Evolutionary conservation across 108 stramenopile species (phyloP).

Genomic region (Conticribra weissflogii): DNA sequence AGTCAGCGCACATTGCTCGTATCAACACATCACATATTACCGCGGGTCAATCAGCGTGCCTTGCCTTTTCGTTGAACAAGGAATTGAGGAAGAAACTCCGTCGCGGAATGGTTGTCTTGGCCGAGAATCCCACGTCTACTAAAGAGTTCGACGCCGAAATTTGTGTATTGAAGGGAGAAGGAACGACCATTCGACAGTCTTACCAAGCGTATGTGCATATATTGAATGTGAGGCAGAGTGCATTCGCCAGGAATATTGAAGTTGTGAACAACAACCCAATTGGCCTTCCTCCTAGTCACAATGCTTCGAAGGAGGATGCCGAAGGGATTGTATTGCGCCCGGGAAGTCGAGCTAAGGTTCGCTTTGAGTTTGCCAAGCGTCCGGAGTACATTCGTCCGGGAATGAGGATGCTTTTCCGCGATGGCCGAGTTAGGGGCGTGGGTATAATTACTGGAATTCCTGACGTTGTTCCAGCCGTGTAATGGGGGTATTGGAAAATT

Average conservation of each 20-base stretch:
- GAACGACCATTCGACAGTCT: conserved; percentile 78
- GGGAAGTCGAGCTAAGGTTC: conserved; percentile 81
- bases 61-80: conserved; percentile 80
- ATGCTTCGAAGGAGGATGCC: conserved; percentile 52
- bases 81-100: conserved; percentile 78
- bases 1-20: conserved; percentile 85
- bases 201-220: conserved; percentile 90
- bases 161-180: conserved; percentile 87
- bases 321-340: conserved; percentile 75
- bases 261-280: conserved; percentile 72
- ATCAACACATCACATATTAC: conserved; percentile 79
- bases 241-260: conserved; percentile 77
- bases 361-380: conserved; percentile 83
- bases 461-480: too few species aligned
- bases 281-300: conserved; percentile 63
- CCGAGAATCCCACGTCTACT: conserved; percentile 71
- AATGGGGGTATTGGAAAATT: too few species aligned
- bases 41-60: conserved; percentile 83
- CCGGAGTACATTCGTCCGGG: conserved; percentile 89
- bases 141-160: conserved; percentile 90
- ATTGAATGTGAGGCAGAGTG: conserved; percentile 85
- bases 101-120: conserved; percentile 84
- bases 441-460: conserved; percentile 72
- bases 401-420: conserved; percentile 89
- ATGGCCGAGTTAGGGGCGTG: conserved; percentile 87